Conservation (phyloP, 371 early-diverging fungal species). For the Zychaea mexicana region DNA sequence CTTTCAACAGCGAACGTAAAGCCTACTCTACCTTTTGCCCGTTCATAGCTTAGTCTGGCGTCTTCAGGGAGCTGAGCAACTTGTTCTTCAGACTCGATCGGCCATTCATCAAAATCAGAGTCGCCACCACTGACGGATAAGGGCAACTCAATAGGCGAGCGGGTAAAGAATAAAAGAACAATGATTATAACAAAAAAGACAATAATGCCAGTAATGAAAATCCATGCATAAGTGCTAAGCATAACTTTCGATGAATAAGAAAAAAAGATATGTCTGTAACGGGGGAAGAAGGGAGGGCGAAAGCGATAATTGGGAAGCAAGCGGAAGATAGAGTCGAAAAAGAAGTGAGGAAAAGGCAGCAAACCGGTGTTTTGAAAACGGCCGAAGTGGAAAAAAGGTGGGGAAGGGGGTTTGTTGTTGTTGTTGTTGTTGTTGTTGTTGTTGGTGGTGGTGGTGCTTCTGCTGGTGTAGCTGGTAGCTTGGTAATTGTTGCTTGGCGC, state of each 20-base stretch:
- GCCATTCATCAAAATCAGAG: conserved; percentile 38
- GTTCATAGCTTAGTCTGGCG: conserved; percentile 44
- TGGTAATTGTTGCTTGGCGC: too few relatives aligned
- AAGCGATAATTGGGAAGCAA: too few relatives aligned
- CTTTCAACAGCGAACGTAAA: too few relatives aligned
- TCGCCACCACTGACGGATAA: conserved; percentile 25
- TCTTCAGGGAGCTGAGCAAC: conserved; percentile 42
- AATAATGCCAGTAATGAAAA: conserved; percentile 37
- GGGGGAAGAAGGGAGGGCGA: background rate
- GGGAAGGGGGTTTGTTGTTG: too few relatives aligned
- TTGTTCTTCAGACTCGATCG: conserved; percentile 37
- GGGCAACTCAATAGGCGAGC: conserved; percentile 33
- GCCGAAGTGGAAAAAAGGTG: too few relatives aligned
- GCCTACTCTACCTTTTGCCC: conserved; percentile 51
- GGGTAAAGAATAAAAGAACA: conserved; percentile 40
- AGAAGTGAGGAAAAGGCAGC: too few relatives aligned
- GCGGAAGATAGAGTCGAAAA: too few relatives aligned
- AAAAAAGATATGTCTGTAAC: too few relatives aligned
- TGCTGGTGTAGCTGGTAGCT: too few relatives aligned
- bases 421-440: too few relatives aligned
- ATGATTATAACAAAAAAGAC: conserved; percentile 36
- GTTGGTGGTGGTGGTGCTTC: too few relatives aligned
- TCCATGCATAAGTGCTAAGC: conserved; percentile 32
- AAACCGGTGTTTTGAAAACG: too few relatives aligned
- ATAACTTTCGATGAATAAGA: conserved; percentile 11